Base-by-base conservation (phyloP, 129 eudicot species). In the Cynara cardunculus region DNA sequence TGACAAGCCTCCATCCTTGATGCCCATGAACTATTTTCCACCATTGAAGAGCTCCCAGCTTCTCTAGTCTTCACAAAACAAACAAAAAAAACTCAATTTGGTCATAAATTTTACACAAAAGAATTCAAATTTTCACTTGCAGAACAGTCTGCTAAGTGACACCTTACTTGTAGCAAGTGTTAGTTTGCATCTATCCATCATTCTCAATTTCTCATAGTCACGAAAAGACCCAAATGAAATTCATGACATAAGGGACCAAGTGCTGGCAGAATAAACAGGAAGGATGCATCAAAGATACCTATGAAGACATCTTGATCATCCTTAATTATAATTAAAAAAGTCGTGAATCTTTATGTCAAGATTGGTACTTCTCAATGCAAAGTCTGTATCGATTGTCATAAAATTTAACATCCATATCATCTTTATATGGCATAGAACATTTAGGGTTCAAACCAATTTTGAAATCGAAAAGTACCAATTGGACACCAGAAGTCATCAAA, bases 1-100 rank as follows among this genome's bases (percentile, higher is more conserved):
- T 80, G 16, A 95, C 72, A 13, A 95, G 96, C 73, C 97, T 87
- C 97, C 99, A 95, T 59, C 89, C 91, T 89, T 95, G 97, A 74
- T 91, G 85, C 25, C 83, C 74, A 79, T 92, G 94, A 28, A 95
- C 97, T 73, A 90, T 90, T 74, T 90, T 88, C 26, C 59, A 5
- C 97, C 93, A 89, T 68, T 87, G 78, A 74, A 92, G 87, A 19
- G 90, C 99, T 25, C 97, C 99, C 83, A 92, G 28, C 37, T 86
- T 90, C 81, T 92, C 88, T 78, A 95, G 77, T 8, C 99, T 95
- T 73, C 73, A 53, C 22, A 80, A 71, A 74, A 41, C 31, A 71
- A 75, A 39, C 28, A 70, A 69, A 66, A 16, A 12, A 22, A 68
- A 68, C 34, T 68, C 72, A 68, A 53, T 53, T 53, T 53, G 8